Base-by-base conservation (phyloP, 352 stramenopile species). In the Globisporangium spiculum region DNA sequence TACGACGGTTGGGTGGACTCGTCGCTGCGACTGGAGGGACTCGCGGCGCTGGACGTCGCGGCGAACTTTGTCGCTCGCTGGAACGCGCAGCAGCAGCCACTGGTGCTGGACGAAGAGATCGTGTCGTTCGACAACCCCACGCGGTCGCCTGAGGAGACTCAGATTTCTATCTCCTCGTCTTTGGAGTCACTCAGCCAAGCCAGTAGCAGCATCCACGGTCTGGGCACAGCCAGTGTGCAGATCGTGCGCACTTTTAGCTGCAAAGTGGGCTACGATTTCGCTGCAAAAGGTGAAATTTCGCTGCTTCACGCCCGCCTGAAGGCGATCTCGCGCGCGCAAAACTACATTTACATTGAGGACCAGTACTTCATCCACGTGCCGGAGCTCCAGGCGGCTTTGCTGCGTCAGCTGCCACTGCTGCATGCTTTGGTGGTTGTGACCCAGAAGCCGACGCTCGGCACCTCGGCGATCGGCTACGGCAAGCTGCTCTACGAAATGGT, bases 341-440 rank as follows among this genome's bases (percentile, higher is more conserved):
- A 84, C 56, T 84, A 70, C 58, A 76, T 84, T 18, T 81, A 78
- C 61, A 65, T 84, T 16, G 77, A 84, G 52, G 77, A 84, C 55
- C 77, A 84, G 68, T 84, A 84, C 60, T 84, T 84, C 63, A 70
- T 84, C 65, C n/a, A 78, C 38, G 71, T 84, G 1, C 72, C 72
- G 0, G 72, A 73, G 44, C 72, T 84, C 5, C 50, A 75, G 14
- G 27, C 38, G 1, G 77, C 72, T 12, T 34, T 84, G 58, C 41
- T 81, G 27, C 65, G 63, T 2, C 66, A 74, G 9, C 52, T 84
- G 32, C 74, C 77, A 9, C 57, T 44, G 8, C 73, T 79, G 44
- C 65, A 76, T 8, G 63, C 63, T 7, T 65, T 79, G 1, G 69
- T 79, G n/a, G 41, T 77, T 38, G 61, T 81, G 22, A 68, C 71